Evolutionary conservation across 495 filamentous ascomycete genomes (phyloP), one percentile per base, ranked within the genome.

Genomic region (Hyaloscypha bicolor): DNA sequence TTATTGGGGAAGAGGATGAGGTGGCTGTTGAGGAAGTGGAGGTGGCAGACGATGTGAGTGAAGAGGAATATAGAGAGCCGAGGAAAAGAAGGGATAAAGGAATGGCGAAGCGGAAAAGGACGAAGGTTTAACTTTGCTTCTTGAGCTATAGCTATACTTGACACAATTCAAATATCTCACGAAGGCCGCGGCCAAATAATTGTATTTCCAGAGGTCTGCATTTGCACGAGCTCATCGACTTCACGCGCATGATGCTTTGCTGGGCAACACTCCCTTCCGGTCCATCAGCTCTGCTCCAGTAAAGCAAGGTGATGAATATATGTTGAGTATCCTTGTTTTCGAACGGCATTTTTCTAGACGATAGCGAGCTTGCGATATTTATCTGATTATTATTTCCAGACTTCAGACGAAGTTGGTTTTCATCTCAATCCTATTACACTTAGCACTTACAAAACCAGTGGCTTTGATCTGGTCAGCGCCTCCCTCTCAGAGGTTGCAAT

Each of bases 71-170:
- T 55, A 48, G 55, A 60, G 61, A 68, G 48, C 21, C 63, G 3
- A 57, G 51, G 21, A 66, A 59, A 33, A 59, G 29, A 4, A 65
- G 30, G 42, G 52, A 30, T 25, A 67, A 64, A 60, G 29, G 12
- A 55, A 76, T 2, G 31, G 73, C 66, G 11, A 76, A 71, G 64
- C 75, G 75, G 5, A 80, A 79, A 70, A 77, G 74, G 60, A 64
- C 72, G 4, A 80, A 74, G 64, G 75, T 72, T 2, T 78, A 65
- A 65, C 35, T 48, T 48, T 48, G 42, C 4, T 48, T 3, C 8
- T 48, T 48, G 42, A 48, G 42, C 16, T 48, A 48, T 48, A 48
- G 42, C 42, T 48, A 48, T 14, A 48, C 42, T 16, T 48, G 42
- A 48, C 42, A 6, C 0, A 16, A 48, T 48, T 12, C 9, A 48